phyloP scores from a whole-genome alignment of 2,329 filamentous ascomycete species.

The Ambrosiella beaveri region DNA sequence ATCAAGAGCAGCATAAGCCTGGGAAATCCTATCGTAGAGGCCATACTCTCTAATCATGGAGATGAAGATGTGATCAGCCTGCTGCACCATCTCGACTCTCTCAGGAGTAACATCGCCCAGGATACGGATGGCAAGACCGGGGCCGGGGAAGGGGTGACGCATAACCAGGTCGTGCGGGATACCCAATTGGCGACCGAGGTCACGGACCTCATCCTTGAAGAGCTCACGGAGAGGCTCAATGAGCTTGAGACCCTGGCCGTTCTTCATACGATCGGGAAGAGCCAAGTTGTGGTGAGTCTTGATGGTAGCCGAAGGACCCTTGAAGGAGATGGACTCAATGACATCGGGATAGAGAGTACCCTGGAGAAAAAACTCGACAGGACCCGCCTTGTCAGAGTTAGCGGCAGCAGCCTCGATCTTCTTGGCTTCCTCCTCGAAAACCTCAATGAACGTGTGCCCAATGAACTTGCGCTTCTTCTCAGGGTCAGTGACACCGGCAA shows the following conservation, averaged over 20 bases:
- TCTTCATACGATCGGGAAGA: slow-evolving; percentile 37
- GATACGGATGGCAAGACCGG: slow-evolving; percentile 56
- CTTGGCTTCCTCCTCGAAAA: slow-evolving; percentile 64
- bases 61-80: slow-evolving; percentile 63
- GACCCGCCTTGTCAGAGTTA: slow-evolving; percentile 48
- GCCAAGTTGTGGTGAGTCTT: slow-evolving; percentile 54
- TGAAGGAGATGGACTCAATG: slow-evolving; percentile 33
- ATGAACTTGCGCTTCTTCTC: slow-evolving; percentile 89
- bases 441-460: slow-evolving; percentile 44
- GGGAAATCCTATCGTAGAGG: slow-evolving; percentile 42
- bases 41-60: slow-evolving; percentile 55
- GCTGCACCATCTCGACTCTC: slow-evolving; percentile 59
- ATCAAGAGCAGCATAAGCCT: slow-evolving; percentile 14
- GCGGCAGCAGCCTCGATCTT: slow-evolving; percentile 34
- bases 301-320: slow-evolving; percentile 33
- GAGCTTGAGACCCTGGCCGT: slow-evolving; percentile 38
- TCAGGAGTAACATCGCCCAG: slow-evolving; percentile 71
- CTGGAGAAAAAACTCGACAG: slow-evolving; percentile 73
- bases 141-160: slow-evolving; percentile 22
- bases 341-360: slow-evolving; percentile 51
- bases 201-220: slow-evolving; percentile 49
- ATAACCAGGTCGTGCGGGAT: slow-evolving; percentile 21
- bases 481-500: slow-evolving; percentile 60
- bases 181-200: slow-evolving; percentile 19
- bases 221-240: slow-evolving; percentile 66